Percentiles rank a stretch among this genome's conserved stretches.
These are phyloP conservation scores for Nitzschia sp. DNA, from an alignment of 108 stramenopile genomes.

Conservation along the genomic window DNA sequence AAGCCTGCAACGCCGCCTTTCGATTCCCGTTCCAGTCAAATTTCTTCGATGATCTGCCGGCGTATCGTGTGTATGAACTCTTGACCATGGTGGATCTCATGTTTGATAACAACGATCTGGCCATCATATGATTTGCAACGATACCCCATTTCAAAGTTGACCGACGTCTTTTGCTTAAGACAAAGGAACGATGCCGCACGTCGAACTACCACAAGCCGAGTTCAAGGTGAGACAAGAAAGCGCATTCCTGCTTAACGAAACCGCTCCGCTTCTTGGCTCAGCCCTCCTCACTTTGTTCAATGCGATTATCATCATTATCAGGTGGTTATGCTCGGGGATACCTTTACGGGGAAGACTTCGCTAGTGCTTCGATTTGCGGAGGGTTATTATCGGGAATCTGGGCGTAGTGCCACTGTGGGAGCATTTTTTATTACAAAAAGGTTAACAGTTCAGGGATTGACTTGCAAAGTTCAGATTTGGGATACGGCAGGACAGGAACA, in stretches of 20 bases:
- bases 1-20: too few relatives aligned
- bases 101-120: too few relatives aligned
- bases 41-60: too few relatives aligned
- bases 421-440: conserved; percentile 83
- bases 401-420: conserved; percentile 62
- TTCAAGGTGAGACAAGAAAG: conserved; percentile 68
- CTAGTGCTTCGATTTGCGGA: conserved; percentile 84
- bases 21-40: too few relatives aligned
- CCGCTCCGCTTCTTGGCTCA: neutral
- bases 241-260: neutral
- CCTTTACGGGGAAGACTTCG: conserved; percentile 81
- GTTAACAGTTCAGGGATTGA: conserved; percentile 55
- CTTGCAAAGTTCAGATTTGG: conserved; percentile 86
- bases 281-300: neutral
- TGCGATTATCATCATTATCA: conserved; percentile 21
- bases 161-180: too few relatives aligned
- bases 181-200: conserved; percentile 94
- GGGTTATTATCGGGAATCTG: conserved; percentile 71
- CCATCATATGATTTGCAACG: too few relatives aligned
- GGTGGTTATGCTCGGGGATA: conserved; percentile 85
- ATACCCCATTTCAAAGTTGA: too few relatives aligned
- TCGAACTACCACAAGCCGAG: conserved; percentile 83
- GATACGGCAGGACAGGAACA: conserved; percentile 80
- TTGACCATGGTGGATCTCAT: too few relatives aligned
- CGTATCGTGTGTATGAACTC: too few relatives aligned